Base-by-base conservation (phyloP, 805 yeast genomes). In the Phaffomyces thermotolerans region DNA sequence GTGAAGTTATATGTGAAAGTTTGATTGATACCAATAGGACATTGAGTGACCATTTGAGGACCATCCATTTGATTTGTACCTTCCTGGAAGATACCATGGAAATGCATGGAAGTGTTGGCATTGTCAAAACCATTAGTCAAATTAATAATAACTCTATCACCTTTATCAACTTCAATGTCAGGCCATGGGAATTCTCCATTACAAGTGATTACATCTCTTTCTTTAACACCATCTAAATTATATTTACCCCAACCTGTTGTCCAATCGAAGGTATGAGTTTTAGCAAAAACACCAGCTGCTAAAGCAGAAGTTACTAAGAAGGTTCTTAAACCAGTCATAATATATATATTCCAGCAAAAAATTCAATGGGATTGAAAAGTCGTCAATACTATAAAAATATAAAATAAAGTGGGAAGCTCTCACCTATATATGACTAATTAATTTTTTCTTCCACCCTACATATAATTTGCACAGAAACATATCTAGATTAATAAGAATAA, bases 141-240 rank as follows among this genome's bases (percentile, higher is more conserved):
- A 2, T 59, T 58, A 2, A 75, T 66, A 1, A 64, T 45, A 13
- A 75, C 66, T 15, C 71, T 57, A 50, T 75, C 79, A 45, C 65
- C 58, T 37, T 64, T 67, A 44, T 55, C 61, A 49, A 61, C 72
- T 47, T 64, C 62, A 2, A 76, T 54, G 8, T 60, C 51, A 2
- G 81, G 81, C 0, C 78, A 77, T 1, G 82, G 82, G 42, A 71
- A 72, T 43, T 62, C 49, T 29, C 72, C 71, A 55, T 82, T 82
- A 61, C 81, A 71, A 2, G 81, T 81, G 23, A 82, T 73, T 36
- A 79, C 75, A 33, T 66, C 60, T 33, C 87, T 62, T 43, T 66
- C 70, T 36, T 54, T 54, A 22, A 62, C 51, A 6, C 84, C 84
- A 49, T 81, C 87, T 1, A 85, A 84, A 54, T 73, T 76, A 37